A percentile compares a stretch with the other conserved stretches of the same genome.
These are phyloP conservation scores for Pneumocystis carinii DNA, from an alignment of 1,139 yeast genomes.

Conservation along the genomic window DNA sequence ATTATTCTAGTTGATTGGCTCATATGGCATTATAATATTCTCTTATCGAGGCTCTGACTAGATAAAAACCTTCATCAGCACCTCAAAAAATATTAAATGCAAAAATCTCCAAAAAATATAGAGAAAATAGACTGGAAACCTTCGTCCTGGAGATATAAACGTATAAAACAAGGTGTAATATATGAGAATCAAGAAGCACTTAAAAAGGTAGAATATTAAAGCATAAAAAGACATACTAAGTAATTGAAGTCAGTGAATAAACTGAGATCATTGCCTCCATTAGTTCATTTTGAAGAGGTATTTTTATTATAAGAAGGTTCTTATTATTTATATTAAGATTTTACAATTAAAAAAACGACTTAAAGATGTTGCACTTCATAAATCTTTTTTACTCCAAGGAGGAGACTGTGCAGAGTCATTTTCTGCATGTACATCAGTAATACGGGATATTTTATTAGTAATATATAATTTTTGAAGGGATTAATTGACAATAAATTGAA, in stretches of 20 bases:
- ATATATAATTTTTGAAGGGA: slow-evolving; percentile 8
- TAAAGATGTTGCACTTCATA: slow-evolving; percentile 29
- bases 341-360: slow-evolving; percentile 24
- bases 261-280: slow-evolving; percentile 30
- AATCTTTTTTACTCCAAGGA: slow-evolving; percentile 32
- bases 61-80: background rate
- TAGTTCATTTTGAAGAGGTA: slow-evolving; percentile 28
- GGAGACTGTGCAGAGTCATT: slow-evolving; percentile 36
- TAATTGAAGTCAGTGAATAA: slow-evolving; percentile 24
- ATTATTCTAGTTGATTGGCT: too few species aligned
- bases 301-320: background rate
- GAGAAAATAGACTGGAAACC: slow-evolving; percentile 24
- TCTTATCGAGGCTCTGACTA: too few species aligned
- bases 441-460: background rate
- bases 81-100: background rate
- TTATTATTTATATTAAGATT: slow-evolving; percentile 15
- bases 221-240: background rate
- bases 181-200: slow-evolving; percentile 27
- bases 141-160: slow-evolving; percentile 30
- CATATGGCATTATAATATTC: too few species aligned
- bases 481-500: slow-evolving; percentile 30
- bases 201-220: slow-evolving; percentile 17
- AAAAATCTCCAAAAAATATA: background rate
- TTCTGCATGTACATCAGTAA: slow-evolving; percentile 24
- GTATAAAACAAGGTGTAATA: slow-evolving; percentile 31